Base-by-base conservation (phyloP, 371 early-diverging fungal species). In the Circinella minor region DNA sequence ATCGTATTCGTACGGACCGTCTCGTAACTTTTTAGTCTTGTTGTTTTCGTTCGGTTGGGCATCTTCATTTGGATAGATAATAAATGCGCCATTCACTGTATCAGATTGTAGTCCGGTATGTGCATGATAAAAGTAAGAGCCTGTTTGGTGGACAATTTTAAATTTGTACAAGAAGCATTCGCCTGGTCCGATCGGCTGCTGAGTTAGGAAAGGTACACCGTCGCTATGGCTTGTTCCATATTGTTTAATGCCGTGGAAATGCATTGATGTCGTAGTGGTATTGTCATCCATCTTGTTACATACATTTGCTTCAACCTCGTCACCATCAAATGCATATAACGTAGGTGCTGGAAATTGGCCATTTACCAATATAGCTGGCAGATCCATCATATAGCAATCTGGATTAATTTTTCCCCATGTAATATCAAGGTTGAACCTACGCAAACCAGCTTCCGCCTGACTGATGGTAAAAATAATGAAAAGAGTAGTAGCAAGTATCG, bases 121-220 rank as follows among this genome's bases (percentile, higher is more conserved):
- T 6, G 77, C 83, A 74, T 85, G 86, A 57, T 82, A 84, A 67
- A 81, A 88, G 59, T 73, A 87, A 17, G 86, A 87, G 13, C 89
- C 89, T 1, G 77, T 67, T 69, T 83, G 81, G 20, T 77, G 65
- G 36, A 72, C 54, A 9, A 78, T 71, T 15, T 69, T 69, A 63
- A 87, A 87, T 8, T 82, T 74, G 71, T 88, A 81, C 6, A 81
- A 67, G 63, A 76, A 89, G 17, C 74, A 74, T 63, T 83, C 63
- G 8, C 85, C 83, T 1, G 86, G 80, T 0, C 74, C 74, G 49
- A 90, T 87, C 1, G 89, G 83, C 36, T 79, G 70, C 57, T 89
- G 87, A 18, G 85, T 89, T 64, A 85, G 51, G 27, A 78, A 81
- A 1, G 90, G 88, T 0, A 88, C 89, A 4, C 93, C 93, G 55